These are phyloP conservation scores for Fonsecaea multimorphosa DNA, from an alignment of 2,329 filamentous ascomycete species.

Conservation along the genomic window DNA sequence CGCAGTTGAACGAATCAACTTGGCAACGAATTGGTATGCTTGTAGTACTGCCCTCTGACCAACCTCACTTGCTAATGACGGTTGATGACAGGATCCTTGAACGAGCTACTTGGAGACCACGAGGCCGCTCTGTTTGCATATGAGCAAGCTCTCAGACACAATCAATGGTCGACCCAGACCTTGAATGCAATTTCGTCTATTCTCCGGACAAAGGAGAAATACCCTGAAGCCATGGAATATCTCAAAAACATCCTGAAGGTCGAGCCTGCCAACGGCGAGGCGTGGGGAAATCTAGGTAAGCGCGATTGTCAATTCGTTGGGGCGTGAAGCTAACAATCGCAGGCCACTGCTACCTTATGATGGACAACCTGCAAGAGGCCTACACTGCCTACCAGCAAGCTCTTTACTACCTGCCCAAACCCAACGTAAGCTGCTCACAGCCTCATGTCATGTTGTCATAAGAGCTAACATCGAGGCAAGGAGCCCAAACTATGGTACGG, in stretches of 20 bases:
- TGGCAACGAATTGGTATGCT: slow-evolving; percentile 92
- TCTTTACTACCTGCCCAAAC: slow-evolving; percentile 87
- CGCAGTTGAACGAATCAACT: slow-evolving; percentile 79
- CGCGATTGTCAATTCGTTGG: slow-evolving; percentile 1
- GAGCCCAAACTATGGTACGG: slow-evolving; percentile 99
- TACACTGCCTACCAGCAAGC: slow-evolving; percentile 97
- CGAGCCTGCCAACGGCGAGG: slow-evolving; percentile 87
- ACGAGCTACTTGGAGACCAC: slow-evolving; percentile 83
- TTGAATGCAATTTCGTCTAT: slow-evolving; percentile 96
- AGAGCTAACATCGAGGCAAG: slow-evolving; percentile 50
- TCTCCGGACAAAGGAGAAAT: slow-evolving; percentile 88
- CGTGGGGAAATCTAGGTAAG: slow-evolving; percentile 92
- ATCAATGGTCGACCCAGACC: slow-evolving; percentile 83
- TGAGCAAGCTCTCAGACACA: slow-evolving; percentile 85
- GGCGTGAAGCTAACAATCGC: slow-evolving; percentile 40
- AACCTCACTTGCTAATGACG: slow-evolving; percentile 21
- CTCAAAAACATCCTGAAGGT: slow-evolving; percentile 89
- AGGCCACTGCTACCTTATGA: slow-evolving; percentile 99
- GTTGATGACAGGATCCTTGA: slow-evolving; percentile 70
- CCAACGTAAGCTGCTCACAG: slow-evolving; percentile 69
- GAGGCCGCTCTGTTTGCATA: slow-evolving; percentile 91
- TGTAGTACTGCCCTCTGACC: neutral
- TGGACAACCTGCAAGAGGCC: slow-evolving; percentile 95
- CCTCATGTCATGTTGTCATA: neutral
- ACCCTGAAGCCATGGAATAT: slow-evolving; percentile 91